These are phyloP conservation scores for Echinosophora koreensis DNA, from an alignment of 306 rosid species.

Conservation along the genomic window DNA sequence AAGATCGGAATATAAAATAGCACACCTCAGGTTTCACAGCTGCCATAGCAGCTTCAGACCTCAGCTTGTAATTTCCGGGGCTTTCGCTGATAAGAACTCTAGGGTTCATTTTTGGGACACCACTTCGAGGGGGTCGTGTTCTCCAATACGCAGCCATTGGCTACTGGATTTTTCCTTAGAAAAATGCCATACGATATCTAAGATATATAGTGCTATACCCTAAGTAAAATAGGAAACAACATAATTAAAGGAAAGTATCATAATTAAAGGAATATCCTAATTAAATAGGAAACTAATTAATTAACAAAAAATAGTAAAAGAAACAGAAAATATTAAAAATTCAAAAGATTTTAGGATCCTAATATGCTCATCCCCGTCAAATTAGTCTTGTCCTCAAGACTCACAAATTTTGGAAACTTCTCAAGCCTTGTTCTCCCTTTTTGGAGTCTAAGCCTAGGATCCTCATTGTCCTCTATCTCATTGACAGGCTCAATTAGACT, in stretches of 20 bases:
- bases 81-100: neutral
- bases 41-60: constrained; percentile 75
- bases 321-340: too few species aligned
- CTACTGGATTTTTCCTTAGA: neutral
- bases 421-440: too few species aligned
- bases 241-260: neutral
- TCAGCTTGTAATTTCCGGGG: constrained; percentile 44
- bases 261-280: neutral
- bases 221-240: neutral
- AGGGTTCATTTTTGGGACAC: neutral
- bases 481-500: neutral
- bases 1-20: neutral
- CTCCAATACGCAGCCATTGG: neutral
- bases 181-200: neutral
- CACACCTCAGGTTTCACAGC: constrained; percentile 83
- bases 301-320: too few species aligned
- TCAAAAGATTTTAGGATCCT: too few species aligned
- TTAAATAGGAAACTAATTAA: neutral
- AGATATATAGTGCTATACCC: neutral
- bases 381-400: too few species aligned
- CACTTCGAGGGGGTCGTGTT: neutral
- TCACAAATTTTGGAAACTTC: too few species aligned
- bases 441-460: too few species aligned
- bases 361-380: neutral
- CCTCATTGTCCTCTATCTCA: neutral